Percentiles rank a stretch among this genome's conserved stretches.
phyloP scores from a whole-genome alignment of 345 rosid species.

The Pistacia integerrima region DNA sequence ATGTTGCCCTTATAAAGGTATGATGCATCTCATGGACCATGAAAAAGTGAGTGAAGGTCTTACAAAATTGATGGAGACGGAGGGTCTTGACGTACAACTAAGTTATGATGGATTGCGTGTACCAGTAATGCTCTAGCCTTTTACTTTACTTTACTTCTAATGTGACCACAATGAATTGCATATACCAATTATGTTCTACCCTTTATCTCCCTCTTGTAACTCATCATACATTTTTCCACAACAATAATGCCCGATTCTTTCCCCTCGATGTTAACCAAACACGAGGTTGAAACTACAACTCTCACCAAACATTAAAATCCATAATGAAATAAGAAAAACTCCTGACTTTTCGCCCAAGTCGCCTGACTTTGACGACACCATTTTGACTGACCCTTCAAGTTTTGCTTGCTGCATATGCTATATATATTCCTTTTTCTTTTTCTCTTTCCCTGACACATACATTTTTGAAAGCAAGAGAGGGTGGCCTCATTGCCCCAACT shows the following conservation, averaged over 20 bases:
- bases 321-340: too few relatives aligned
- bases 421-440: background rate
- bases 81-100: slow-evolving; percentile 72
- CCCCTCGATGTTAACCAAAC: background rate
- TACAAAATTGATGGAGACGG: slow-evolving; percentile 54
- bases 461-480: background rate
- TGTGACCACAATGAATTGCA: background rate
- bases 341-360: too few relatives aligned
- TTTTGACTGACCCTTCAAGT: too few relatives aligned
- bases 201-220: background rate
- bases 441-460: background rate
- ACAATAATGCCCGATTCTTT: background rate
- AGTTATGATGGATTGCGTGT: slow-evolving; percentile 88
- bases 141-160: background rate
- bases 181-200: background rate
- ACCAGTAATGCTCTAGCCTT: slow-evolving; percentile 57
- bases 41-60: slow-evolving; percentile 67
- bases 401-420: background rate
- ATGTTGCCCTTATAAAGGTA: slow-evolving; percentile 37
- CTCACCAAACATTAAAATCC: too few relatives aligned
- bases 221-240: background rate
- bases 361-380: too few relatives aligned
- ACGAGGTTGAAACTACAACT: too few relatives aligned
- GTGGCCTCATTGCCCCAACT: background rate
- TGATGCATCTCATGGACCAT: slow-evolving; percentile 98